Evolutionary conservation across 106 monocot species (phyloP), one percentile per base, ranked within the genome.

Genomic region (Vanilla planifolia): DNA sequence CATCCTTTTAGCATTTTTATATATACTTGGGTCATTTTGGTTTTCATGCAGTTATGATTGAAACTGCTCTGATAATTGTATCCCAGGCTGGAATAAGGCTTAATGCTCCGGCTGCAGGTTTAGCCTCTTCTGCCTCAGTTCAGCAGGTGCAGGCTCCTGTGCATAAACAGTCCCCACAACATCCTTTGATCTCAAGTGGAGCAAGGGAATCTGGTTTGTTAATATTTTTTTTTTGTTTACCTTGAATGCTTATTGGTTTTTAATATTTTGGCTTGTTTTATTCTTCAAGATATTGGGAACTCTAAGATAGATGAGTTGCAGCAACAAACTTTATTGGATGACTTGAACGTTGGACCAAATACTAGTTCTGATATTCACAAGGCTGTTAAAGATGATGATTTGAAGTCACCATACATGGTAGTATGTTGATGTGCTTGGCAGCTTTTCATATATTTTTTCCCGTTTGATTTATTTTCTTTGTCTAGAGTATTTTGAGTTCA

Each of bases 351-450:
- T 21, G 86, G 91, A 50, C 33, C 76, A 67, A 51, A 57, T 46
- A 17, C 65, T 16, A 74, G 58, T 79, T 67, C 79, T 64, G 70
- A 59, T 59, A 28, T 73, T n/a, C 75, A 73, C 51, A 91, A 81
- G 62, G 68, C 60, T 41, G 71, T 51, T 10, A 75, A 30, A 20
- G 87, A 96, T 55, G 96, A 92, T 67, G 87, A 88, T 62, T 33
- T 72, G 62, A 84, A 88, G 67, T 61, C 77, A 30, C 34, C 84
- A 27, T 82, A 69, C 22, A 39, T 43, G 77, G 96, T 98, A 82
- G 48, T 10, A 29, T n/a, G n/a, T n/a, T n/a, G n/a, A n/a, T n/a
- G n/a, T n/a, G n/a, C n/a, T n/a, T n/a, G n/a, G n/a, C n/a, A n/a
- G n/a, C n/a, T n/a, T n/a, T n/a, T n/a, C n/a, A n/a, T n/a, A n/a